Evolutionary conservation across 768 basidiomycete species (phyloP), one percentile per base, ranked within the genome.

Genomic region (Astraeus odoratus): DNA sequence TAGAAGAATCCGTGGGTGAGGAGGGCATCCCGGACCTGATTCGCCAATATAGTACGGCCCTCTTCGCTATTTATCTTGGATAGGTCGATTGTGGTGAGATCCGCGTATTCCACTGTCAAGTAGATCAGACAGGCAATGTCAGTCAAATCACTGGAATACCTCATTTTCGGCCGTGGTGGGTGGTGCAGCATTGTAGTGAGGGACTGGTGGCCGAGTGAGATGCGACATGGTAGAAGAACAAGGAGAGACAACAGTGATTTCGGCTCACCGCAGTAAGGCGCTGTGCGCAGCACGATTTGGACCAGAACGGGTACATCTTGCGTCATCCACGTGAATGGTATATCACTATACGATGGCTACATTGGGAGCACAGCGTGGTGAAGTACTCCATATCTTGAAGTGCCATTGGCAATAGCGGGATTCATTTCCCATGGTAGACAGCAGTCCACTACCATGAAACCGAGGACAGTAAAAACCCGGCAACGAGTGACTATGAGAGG

Each of bases 61-160:
- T 73, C 68, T 0, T 56, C 50, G 9, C 66, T 74, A 1, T 48
- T 41, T 1, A 64, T 66, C 39, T 65, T 61, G 8, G 76, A 64
- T 13, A 81, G 52, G 50, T 81, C 78, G 42, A 81, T 70, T 42
- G 74, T 64, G 1, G 75, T 65, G 12, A 82, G 67, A 31, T 78
- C 73, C 3, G 74, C 79, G 55, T 64, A 73, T 18, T 71, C 67
- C 56, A 72, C 71, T 73, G 46, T 19, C 45, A 57, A 66, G 39
- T 67, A 66, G 51, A 68, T 60, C 37, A 43, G 20, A 25, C 39
- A 23, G 44, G 23, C 3, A 19, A 30, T 30, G 20, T 39, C 37
- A n/a, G 13, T 22, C 22, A 13, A 39, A 23, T 16, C 20, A n/a
- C 39, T 8, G 24, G 5, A 23, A 16, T 25, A 3, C 61, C 71